These are phyloP conservation scores for Nemania sp. DNA, from an alignment of 2,329 filamentous ascomycete genomes.

Conservation along the genomic window DNA sequence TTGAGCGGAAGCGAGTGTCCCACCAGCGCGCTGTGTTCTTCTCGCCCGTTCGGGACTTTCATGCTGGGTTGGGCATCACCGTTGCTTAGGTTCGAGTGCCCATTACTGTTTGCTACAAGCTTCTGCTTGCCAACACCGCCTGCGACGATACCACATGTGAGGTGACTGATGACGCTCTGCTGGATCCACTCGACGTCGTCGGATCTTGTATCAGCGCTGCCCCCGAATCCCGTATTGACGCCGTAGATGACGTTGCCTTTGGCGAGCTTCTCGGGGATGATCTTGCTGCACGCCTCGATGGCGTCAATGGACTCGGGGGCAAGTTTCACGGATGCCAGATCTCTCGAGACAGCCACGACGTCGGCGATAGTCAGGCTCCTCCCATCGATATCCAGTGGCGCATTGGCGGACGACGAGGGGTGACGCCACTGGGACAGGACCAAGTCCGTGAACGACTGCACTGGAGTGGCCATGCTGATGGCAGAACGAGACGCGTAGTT, in stretches of 20 bases:
- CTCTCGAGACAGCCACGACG: conserved; percentile 14
- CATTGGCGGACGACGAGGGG: conserved; percentile 3
- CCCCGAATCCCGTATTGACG: conserved; percentile 21
- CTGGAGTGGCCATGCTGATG: neutral
- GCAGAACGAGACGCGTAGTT: neutral
- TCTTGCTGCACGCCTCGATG: conserved; percentile 14
- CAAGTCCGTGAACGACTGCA: neutral
- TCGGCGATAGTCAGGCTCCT: conserved; percentile 9
- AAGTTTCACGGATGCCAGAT: conserved; percentile 6
- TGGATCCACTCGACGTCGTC: conserved; percentile 13
- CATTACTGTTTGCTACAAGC: neutral
- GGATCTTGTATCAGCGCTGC: conserved; percentile 15
- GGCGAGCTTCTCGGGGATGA: conserved; percentile 9
- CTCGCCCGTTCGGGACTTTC: neutral
- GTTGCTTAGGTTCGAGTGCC: neutral
- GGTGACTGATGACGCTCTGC: conserved; percentile 12
- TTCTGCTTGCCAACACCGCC: neutral
- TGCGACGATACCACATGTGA: conserved; percentile 5
- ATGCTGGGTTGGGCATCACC: neutral
- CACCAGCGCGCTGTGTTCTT: neutral
- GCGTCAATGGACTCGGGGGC: conserved; percentile 6
- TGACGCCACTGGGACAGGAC: conserved; percentile 3
- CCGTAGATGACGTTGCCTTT: conserved; percentile 12
- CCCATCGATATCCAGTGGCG: conserved; percentile 1
- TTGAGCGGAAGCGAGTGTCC: conserved; percentile 17